Conservation (phyloP, 805 yeast species). For the Barnettozyma populi region DNA sequence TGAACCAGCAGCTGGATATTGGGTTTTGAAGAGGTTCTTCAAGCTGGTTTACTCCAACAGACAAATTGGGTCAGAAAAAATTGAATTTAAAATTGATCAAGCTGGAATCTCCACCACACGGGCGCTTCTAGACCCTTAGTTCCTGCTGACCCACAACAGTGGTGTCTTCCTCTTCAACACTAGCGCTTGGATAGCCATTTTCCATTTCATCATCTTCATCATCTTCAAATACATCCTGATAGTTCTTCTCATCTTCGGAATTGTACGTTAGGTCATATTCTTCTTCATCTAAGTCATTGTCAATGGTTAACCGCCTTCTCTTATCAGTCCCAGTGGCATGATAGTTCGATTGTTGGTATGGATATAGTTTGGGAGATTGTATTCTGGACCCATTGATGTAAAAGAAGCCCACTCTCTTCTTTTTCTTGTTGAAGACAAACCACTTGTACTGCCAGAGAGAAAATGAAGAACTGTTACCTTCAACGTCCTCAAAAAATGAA, state of each 20-base stretch:
- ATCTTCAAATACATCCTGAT: constrained; percentile 18
- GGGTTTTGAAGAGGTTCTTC: constrained; percentile 29
- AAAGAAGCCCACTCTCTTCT: constrained; percentile 85
- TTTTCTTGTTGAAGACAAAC: constrained; percentile 86
- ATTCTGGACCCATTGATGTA: constrained; percentile 55
- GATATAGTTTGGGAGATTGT: constrained; percentile 34
- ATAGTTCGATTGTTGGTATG: constrained; percentile 8
- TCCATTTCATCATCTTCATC: constrained; percentile 20
- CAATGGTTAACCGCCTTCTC: constrained; percentile 30
- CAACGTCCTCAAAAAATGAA: constrained; percentile 29
- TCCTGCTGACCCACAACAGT: constrained; percentile 37
- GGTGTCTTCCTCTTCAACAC: constrained; percentile 7
- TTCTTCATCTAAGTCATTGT: constrained; percentile 32
- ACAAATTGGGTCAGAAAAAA: constrained; percentile 5
- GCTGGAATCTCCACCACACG: constrained; percentile 11
- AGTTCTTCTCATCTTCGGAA: constrained; percentile 33
- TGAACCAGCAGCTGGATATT: constrained; percentile 9
- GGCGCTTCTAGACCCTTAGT: constrained; percentile 16
- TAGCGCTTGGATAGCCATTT: constrained; percentile 23
- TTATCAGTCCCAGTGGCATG: constrained; percentile 8
- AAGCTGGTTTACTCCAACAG: constrained; percentile 37
- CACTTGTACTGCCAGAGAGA: constrained; percentile 58
- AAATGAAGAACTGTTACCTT: constrained; percentile 24
- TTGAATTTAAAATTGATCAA: constrained; percentile 24
- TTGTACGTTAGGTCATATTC: constrained; percentile 41